Evolutionary conservation across 108 stramenopile species (phyloP).

Genomic region (Aurantiochytrium sp.): DNA sequence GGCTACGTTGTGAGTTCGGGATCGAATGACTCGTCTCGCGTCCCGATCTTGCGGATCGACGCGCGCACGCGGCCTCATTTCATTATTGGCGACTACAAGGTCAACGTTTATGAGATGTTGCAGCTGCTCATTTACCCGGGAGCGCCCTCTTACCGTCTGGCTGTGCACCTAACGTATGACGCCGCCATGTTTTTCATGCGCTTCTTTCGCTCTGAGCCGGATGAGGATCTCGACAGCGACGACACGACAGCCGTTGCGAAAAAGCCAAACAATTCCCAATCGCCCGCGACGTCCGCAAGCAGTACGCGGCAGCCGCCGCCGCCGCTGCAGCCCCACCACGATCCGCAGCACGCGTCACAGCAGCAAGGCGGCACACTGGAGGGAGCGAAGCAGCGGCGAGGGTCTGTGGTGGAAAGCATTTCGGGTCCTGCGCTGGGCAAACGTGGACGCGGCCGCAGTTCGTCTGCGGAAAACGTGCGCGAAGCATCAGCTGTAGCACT

Average conservation of each 20-base stretch:
- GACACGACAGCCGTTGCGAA: too few relatives aligned
- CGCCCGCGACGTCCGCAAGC: too few relatives aligned
- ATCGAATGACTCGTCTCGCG: not conserved
- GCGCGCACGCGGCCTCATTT: not conserved
- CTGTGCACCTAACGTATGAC: not conserved
- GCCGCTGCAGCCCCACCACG: too few relatives aligned
- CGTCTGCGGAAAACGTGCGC: too few relatives aligned
- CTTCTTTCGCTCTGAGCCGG: not conserved
- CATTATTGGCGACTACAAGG: not conserved
- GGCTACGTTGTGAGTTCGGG: not conserved
- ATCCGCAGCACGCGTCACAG: too few relatives aligned
- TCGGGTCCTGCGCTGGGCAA: too few relatives aligned
- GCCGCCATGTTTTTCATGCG: not conserved
- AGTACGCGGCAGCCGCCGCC: too few relatives aligned
- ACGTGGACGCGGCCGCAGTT: too few relatives aligned
- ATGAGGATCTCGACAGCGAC: not conserved
- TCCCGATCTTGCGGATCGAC: not conserved
- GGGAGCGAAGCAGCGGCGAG: too few relatives aligned
- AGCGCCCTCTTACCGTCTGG: not conserved
- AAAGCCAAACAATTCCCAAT: too few relatives aligned
- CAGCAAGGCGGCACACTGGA: too few relatives aligned
- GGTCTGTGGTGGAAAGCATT: too few relatives aligned
- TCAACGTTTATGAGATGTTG: conserved; percentile 8
- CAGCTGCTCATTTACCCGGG: not conserved
- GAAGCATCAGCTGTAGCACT: not conserved